These are phyloP conservation scores for Skeletonema menzelii DNA, from an alignment of 108 stramenopile genomes.

Conservation along the genomic window DNA sequence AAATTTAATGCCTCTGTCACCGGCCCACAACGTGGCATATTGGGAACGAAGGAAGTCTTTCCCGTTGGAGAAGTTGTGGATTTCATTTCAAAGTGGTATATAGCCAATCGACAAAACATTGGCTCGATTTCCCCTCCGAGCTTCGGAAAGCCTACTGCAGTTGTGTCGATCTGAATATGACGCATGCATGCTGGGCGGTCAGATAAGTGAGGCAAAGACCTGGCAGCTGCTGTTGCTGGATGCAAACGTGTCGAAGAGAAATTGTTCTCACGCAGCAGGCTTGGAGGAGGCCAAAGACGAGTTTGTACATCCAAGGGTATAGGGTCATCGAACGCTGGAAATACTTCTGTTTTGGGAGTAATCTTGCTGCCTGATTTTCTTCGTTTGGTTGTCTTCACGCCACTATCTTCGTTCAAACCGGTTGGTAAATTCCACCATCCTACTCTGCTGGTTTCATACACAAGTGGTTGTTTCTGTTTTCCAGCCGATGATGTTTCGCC, in stretches of 20 bases:
- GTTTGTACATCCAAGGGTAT: conserved; percentile 58
- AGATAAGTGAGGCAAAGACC: conserved; percentile 78
- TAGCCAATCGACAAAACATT: conserved; percentile 81
- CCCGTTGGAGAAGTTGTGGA: conserved; percentile 27
- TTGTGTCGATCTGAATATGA: conserved; percentile 86
- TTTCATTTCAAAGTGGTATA: conserved; percentile 82
- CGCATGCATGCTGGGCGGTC: conserved; percentile 80
- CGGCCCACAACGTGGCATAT: conserved; percentile 68
- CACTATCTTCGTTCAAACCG: conserved; percentile 13
- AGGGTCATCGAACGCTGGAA: conserved; percentile 53
- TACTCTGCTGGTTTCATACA: conserved; percentile 40
- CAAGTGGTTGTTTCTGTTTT: not conserved
- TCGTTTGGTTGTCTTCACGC: not conserved
- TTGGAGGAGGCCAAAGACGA: conserved; percentile 62
- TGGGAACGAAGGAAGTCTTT: conserved; percentile 44
- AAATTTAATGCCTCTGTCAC: conserved; percentile 82
- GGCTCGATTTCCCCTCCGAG: conserved; percentile 87
- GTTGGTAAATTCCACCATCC: conserved; percentile 64
- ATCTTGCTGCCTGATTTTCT: not conserved
- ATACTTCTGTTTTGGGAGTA: conserved; percentile 39
- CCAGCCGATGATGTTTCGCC: not conserved
- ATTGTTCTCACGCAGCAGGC: conserved; percentile 67
- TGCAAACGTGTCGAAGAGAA: conserved; percentile 64
- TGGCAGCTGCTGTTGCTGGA: conserved; percentile 71
- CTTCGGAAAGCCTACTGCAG: conserved; percentile 83